Base-by-base conservation (phyloP, 306 rosid genomes). In the Prunus davidiana region DNA sequence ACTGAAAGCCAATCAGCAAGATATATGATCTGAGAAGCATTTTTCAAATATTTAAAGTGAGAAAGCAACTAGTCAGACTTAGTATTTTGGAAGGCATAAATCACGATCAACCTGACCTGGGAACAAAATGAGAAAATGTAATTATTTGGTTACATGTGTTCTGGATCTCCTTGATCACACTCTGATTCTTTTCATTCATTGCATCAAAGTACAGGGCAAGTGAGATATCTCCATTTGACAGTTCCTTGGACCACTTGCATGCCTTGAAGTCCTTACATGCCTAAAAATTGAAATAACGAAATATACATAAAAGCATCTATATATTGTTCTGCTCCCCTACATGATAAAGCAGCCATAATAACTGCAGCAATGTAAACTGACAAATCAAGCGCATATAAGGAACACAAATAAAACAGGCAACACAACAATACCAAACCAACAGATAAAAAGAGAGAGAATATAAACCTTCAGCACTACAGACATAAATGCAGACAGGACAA, bases 91-190 rank as follows among this genome's bases (percentile, higher is more conserved):
- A 41, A 71, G 27, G 27, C 68, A 72, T 20, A 49, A 43, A n/a
- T n/a, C 6, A 28, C 30, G 24, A 69, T 66, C 30, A 50, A 79
- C 86, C 65, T 20, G 55, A 89, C 97, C 97, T 93, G 74, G 98
- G 98, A 82, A 93, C 95, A 88, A 93, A 93, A 82, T 93, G 97
- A 46, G 95, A 93, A 83, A 93, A 91, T 68, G 95, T 86, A 64
- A 93, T 82, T 68, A 87, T 83, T 73, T 88, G 95, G 85, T 79
- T 79, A 81, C 95, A 89, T n/a, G 78, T 78, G 77, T 69, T 86
- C 79, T 84, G 90, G 80, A 93, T 84, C 61, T 88, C 89, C 82
- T 88, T 64, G 69, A 88, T 75, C 76, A 38, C 56, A 63, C 79
- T 69, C 68, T 55, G 63, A 86, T 86, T 81, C 66, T 76, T 82